A percentile compares a stretch with the other conserved stretches of the same genome.
Evolutionary conservation across 23 red algal species (phyloP).

Genomic region (Gracilaria domingensis): DNA sequence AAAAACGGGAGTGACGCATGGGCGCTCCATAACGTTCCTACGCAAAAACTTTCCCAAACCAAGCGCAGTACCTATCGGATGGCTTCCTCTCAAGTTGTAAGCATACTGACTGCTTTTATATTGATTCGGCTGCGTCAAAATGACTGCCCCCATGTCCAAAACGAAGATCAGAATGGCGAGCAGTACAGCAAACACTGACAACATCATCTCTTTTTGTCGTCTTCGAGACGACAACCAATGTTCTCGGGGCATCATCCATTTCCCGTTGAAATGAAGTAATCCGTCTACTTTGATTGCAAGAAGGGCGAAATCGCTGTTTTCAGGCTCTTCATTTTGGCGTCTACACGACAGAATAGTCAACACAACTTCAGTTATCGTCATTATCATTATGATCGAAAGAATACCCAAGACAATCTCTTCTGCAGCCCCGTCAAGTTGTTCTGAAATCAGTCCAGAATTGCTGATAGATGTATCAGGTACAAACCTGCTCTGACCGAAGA

Average conservation of each 20-base stretch:
- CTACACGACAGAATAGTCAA: slow-evolving; percentile 14
- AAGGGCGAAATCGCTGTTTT: not conserved
- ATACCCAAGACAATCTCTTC: slow-evolving; percentile 52
- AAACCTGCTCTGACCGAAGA: slow-evolving; percentile 4
- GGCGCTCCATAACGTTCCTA: slow-evolving; percentile 10
- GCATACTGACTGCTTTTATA: not conserved
- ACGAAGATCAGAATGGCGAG: not conserved
- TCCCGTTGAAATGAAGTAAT: slow-evolving; percentile 1
- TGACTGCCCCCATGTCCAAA: slow-evolving; percentile 21
- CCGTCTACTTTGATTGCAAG: slow-evolving; percentile 5
- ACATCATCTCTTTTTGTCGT: not conserved
- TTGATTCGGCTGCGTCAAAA: slow-evolving; percentile 34
- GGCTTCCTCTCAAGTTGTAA: slow-evolving; percentile 44
- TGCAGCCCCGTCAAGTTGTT: not conserved
- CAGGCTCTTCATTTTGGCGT: not conserved
- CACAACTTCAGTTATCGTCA: slow-evolving; percentile 35
- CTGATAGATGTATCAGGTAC: not conserved
- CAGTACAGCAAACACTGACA: not conserved
- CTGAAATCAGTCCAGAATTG: not conserved
- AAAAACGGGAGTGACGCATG: slow-evolving; percentile 41
- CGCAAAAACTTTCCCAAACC: slow-evolving; percentile 34
- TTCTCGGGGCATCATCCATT: not conserved
- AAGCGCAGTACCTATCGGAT: slow-evolving; percentile 11
- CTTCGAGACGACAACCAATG: not conserved
- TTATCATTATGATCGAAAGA: slow-evolving; percentile 50